Evolutionary conservation across 306 rosid genomes (phyloP).

Genomic region (Prunus kanzakura): DNA sequence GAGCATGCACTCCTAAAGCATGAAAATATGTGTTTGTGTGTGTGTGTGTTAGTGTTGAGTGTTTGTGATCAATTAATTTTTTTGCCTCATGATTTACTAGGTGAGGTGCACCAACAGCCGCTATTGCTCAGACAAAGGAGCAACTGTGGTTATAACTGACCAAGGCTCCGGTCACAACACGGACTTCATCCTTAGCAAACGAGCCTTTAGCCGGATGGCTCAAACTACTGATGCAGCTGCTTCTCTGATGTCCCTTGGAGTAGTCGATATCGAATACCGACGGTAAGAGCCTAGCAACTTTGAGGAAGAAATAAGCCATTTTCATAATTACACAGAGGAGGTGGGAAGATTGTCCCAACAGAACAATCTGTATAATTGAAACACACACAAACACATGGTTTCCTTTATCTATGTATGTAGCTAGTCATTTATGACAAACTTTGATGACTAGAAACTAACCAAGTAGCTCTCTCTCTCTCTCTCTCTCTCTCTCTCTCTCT

Average conservation of each 20-base stretch:
- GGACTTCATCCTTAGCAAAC: constrained; percentile 69
- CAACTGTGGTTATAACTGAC: constrained; percentile 68
- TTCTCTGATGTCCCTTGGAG: constrained; percentile 54
- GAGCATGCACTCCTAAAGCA: constrained; percentile 6
- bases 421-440: background rate
- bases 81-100: constrained; percentile 26
- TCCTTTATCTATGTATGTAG: no score
- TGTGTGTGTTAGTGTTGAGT: background rate
- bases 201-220: constrained; percentile 73
- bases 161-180: constrained; percentile 63
- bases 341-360: no score
- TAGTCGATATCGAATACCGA: constrained; percentile 64
- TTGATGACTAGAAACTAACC: background rate
- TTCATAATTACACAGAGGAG: no score
- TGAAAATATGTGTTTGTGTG: background rate
- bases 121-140: constrained; percentile 71
- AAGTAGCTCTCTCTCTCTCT: constrained; percentile 7
- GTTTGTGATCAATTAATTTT: background rate
- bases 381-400: no score
- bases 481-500: background rate
- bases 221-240: constrained; percentile 52
- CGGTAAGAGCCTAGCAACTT: constrained; percentile 40
- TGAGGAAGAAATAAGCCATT: no score
- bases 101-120: constrained; percentile 65
- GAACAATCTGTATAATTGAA: no score